These are phyloP conservation scores for Xylariaceae sp. DNA, from an alignment of 2,329 filamentous ascomycete species.

Conservation along the genomic window DNA sequence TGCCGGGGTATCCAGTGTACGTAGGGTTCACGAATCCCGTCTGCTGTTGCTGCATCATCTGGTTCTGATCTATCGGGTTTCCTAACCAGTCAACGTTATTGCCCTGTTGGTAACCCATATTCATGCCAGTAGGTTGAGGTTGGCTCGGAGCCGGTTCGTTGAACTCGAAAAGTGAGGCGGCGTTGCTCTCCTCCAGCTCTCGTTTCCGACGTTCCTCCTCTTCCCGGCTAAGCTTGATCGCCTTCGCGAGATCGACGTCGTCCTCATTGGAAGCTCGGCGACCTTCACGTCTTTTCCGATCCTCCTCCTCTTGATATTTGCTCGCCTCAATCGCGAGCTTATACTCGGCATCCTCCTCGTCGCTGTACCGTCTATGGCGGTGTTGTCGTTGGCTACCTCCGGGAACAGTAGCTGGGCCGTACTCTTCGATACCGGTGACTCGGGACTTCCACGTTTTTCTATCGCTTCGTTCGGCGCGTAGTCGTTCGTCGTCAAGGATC, in stretches of 20 bases:
- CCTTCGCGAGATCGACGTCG: conserved; percentile 88
- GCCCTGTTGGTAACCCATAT: conserved; percentile 97
- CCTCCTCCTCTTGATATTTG: conserved; percentile 91
- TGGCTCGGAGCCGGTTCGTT: conserved; percentile 60
- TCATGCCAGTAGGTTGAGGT: conserved; percentile 80
- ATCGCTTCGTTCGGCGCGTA: conserved; percentile 85
- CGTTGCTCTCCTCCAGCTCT: conserved; percentile 82
- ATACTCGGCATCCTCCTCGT: conserved; percentile 89
- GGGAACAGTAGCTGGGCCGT: conserved; percentile 34
- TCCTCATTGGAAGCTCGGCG: conserved; percentile 58
- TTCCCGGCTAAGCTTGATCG: conserved; percentile 88
- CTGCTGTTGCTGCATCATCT: conserved; percentile 71
- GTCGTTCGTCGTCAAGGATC: conserved; percentile 86
- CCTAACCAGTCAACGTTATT: conserved; percentile 95
- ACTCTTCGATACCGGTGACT: conserved; percentile 88
- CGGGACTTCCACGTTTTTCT: conserved; percentile 95
- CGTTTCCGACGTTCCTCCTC: conserved; percentile 86
- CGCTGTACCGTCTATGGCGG: conserved; percentile 47
- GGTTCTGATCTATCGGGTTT: conserved; percentile 78
- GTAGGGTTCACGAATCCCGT: conserved; percentile 63
- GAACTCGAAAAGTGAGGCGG: conserved; percentile 75
- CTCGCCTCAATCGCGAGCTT: conserved; percentile 88
- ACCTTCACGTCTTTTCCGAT: conserved; percentile 65
- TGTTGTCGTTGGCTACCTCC: conserved; percentile 38
- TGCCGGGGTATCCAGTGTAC: conserved; percentile 53